Evolutionary conservation across 139 green algal species (phyloP).

Genomic region (Haematococcus lacustris): DNA sequence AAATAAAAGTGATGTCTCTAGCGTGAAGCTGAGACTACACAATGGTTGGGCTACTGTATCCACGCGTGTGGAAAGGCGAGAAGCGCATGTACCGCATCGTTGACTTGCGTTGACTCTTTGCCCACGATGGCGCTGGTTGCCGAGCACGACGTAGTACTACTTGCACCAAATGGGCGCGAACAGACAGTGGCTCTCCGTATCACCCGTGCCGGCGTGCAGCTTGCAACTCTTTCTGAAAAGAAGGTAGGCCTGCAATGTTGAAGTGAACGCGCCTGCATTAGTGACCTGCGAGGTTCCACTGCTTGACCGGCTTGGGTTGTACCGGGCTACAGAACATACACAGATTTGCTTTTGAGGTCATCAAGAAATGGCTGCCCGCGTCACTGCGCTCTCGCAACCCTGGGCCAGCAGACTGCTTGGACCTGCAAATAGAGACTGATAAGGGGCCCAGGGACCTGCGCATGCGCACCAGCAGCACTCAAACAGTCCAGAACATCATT

Average conservation of each 20-base stretch:
- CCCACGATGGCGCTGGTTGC: neutral
- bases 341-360: conserved; percentile 43
- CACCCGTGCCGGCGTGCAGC: neutral
- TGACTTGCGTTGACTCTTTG: neutral
- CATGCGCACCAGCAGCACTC: conserved; percentile 21
- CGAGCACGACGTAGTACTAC: neutral
- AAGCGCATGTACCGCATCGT: neutral
- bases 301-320: neutral
- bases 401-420: conserved; percentile 43
- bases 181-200: neutral
- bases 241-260: neutral
- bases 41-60: too few relatives aligned
- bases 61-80: too few relatives aligned
- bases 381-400: conserved; percentile 43
- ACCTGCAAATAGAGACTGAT: conserved; percentile 48
- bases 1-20: too few relatives aligned
- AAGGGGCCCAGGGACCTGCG: conserved; percentile 49
- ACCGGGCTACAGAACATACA: conserved; percentile 36
- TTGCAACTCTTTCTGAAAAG: neutral
- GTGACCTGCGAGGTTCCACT: neutral
- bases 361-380: conserved; percentile 59
- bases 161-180: neutral
- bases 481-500: conserved; percentile 35
- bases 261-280: neutral
- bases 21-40: too few relatives aligned